A percentile compares a stretch with the other conserved stretches of the same genome.
Conservation (phyloP, 2,329 filamentous ascomycete genomes). For the Rhynchosporium secalis region DNA sequence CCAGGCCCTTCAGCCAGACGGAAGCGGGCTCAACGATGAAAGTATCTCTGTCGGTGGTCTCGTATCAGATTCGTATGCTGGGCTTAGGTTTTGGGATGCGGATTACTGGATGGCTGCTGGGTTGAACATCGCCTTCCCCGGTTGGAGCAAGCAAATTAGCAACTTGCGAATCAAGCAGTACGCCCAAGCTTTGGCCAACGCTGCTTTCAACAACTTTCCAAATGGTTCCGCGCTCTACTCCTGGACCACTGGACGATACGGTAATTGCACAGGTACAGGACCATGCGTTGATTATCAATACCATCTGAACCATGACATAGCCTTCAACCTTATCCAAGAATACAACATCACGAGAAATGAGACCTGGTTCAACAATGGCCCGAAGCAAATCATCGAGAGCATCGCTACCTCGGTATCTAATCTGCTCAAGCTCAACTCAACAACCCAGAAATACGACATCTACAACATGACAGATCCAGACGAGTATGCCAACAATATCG, state of each 20-base stretch:
- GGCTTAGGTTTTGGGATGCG: slow-evolving; percentile 48
- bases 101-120: slow-evolving; percentile 52
- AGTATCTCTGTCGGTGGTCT: slow-evolving; percentile 70
- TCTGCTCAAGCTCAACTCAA: slow-evolving; percentile 59
- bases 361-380: slow-evolving; percentile 42
- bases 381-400: slow-evolving; percentile 65
- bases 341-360: slow-evolving; percentile 40
- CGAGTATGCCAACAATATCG: slow-evolving; percentile 42
- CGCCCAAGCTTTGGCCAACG: slow-evolving; percentile 59
- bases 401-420: slow-evolving; percentile 62
- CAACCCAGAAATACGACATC: slow-evolving; percentile 49
- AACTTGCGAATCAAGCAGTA: slow-evolving; percentile 63
- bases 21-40: slow-evolving; percentile 57
- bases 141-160: slow-evolving; percentile 61
- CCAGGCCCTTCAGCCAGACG: slow-evolving; percentile 49
- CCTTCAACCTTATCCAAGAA: slow-evolving; percentile 45
- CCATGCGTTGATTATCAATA: slow-evolving; percentile 73
- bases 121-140: slow-evolving; percentile 62
- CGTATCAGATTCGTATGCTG: slow-evolving; percentile 66
- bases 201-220: slow-evolving; percentile 60
- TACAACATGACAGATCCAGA: slow-evolving; percentile 70
- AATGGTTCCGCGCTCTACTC: slow-evolving; percentile 61
- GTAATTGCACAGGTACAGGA: slow-evolving; percentile 65
- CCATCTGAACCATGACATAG: slow-evolving; percentile 70
- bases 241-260: slow-evolving; percentile 67